phyloP scores from a whole-genome alignment of 2,329 filamentous ascomycete species.

The Paramyrothecium sp. region DNA sequence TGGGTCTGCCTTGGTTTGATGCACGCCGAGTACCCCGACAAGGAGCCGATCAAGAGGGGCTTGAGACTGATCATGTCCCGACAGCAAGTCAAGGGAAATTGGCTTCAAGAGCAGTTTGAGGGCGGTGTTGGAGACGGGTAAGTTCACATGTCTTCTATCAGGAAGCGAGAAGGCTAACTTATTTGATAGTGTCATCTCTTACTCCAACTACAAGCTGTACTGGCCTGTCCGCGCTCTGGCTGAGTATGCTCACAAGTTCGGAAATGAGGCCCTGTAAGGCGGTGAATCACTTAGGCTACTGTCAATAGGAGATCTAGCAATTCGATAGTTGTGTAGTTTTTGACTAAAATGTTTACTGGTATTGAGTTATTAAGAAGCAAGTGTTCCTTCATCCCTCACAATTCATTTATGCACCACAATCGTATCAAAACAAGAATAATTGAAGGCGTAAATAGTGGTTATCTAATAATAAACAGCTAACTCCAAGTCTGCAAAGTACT shows the following conservation, averaged over 20 bases:
- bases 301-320: no score
- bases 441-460: no score
- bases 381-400: no score
- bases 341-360: no score
- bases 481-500: no score
- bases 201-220: background rate
- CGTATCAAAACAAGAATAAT: no score
- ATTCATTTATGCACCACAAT: no score
- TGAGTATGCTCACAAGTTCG: background rate
- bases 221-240: background rate
- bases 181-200: background rate
- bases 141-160: background rate
- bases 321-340: no score
- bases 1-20: background rate
- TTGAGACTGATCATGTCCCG: background rate
- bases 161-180: background rate
- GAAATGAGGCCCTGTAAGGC: background rate
- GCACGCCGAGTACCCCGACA: background rate
- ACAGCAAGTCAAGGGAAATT: background rate
- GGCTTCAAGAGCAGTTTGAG: background rate
- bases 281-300: no score
- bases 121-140: background rate
- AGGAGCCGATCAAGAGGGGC: background rate
- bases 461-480: no score
- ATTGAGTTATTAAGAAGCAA: no score